Evolutionary conservation across 305 asterid species (phyloP).

Genomic region (Fraxinus paxiana): DNA sequence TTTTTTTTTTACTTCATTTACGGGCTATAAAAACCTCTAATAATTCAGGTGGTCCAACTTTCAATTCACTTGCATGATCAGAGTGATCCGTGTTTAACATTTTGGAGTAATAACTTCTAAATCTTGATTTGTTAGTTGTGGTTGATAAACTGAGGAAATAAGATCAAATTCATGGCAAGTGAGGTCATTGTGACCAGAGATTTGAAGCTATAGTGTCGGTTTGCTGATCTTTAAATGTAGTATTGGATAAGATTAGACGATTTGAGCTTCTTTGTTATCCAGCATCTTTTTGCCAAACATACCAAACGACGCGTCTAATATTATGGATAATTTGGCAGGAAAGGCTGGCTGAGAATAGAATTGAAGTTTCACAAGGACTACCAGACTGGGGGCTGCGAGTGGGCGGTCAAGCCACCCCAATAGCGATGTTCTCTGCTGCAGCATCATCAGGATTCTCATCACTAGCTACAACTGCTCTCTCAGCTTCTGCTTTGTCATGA

Average conservation of each 20-base stretch:
- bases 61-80: background rate
- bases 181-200: background rate
- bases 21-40: background rate
- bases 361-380: conserved; percentile 33
- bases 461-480: conserved; percentile 33
- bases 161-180: background rate
- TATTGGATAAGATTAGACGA: background rate
- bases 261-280: background rate
- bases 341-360: conserved; percentile 16
- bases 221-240: background rate
- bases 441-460: conserved; percentile 99
- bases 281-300: background rate
- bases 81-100: background rate
- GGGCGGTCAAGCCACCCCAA: conserved; percentile 36
- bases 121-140: background rate
- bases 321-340: conserved; percentile 32
- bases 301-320: background rate
- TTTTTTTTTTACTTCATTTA: background rate
- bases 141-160: background rate
- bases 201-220: background rate
- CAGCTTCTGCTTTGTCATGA: conserved; percentile 24
- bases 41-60: background rate
- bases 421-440: conserved; percentile 45
- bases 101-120: background rate
- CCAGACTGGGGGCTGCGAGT: conserved; percentile 41